Base-by-base conservation (phyloP, 202 grass and related monocot genomes). In the Setaria italica region DNA sequence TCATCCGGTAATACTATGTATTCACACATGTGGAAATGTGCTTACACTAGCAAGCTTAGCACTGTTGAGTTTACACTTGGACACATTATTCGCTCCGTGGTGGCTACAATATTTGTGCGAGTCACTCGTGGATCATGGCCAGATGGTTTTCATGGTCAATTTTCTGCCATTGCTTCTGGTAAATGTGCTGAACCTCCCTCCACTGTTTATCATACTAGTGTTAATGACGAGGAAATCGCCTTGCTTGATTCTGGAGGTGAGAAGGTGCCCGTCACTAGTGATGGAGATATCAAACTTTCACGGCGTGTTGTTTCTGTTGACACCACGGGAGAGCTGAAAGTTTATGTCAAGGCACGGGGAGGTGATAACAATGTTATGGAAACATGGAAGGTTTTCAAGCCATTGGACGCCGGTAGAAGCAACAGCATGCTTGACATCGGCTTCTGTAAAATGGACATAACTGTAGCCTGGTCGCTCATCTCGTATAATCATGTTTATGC, bases 131-230 rank as follows among this genome's bases (percentile, higher is more conserved):
- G 57, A 25, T 59, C 57, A 59, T 59, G 57, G 57, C 57, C 57
- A 25, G 57, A 59, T 25, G 55, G 57, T 59, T 59, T 59, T 59
- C 57, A 3, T 3, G 6, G 57, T 59, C 57, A 25, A 3, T 25
- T 59, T 59, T 21, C 57, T 25, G 57, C n/a, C 17, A 9, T n/a
- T n/a, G 19, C 17, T 57, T 20, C 17, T 0, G 6, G 54, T 57
- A 0, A 2, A 57, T 2, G 0, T n/a, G 1, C 6, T 6, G 2
- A n/a, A 2, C 1, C 0, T 57, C 0, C 54, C 1, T 2, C 0
- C 17, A 20, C 1, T 20, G 2, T n/a, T n/a, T n/a, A 57, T 9
- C 19, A n/a, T 57, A 17, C 57, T 11, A 59, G 57, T 59, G 57
- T 59, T 4, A 59, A 59, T 59, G n/a, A 59, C 1, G 3, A 59